phyloP scores from a whole-genome alignment of 2,329 filamentous ascomycete genomes.

The Ceratocystis destructans region DNA sequence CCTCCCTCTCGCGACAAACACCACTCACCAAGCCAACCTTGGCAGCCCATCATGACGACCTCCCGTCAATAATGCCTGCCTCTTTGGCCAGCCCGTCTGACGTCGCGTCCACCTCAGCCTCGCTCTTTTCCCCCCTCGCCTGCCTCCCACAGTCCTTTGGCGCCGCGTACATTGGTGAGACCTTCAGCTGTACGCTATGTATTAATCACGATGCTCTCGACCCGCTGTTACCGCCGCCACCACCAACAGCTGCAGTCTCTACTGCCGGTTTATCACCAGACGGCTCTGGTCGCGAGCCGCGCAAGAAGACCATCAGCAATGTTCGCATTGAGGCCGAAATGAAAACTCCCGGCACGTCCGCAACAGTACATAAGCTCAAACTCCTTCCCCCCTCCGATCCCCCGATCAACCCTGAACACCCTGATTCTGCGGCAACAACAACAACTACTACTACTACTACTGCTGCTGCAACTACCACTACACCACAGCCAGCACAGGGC shows the following conservation, averaged over 20 bases:
- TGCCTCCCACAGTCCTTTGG: conserved; percentile 50
- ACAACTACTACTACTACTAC: conserved; percentile 18
- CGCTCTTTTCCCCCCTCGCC: conserved; percentile 17
- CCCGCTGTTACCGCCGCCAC: conserved; percentile 22
- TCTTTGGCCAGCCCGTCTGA: conserved; percentile 9
- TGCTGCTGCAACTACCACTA: conserved; percentile 35
- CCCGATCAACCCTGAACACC: conserved; percentile 12
- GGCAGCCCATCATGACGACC: conserved; percentile 23
- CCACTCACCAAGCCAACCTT: conserved; percentile 34
- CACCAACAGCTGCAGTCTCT: conserved; percentile 8
- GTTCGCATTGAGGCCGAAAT: conserved; percentile 83
- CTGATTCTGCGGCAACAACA: conserved; percentile 20
- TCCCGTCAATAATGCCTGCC: conserved; percentile 8
- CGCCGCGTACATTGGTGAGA: conserved; percentile 88
- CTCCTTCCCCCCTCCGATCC: conserved; percentile 33
- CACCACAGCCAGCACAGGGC: conserved; percentile 31
- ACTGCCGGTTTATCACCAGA: conserved; percentile 17
- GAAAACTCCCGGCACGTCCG: conserved; percentile 60
- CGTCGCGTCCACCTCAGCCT: neutral
- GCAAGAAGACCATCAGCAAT: conserved; percentile 47
- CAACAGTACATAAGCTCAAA: conserved; percentile 47
- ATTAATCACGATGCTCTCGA: conserved; percentile 66
- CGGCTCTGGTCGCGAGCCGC: conserved; percentile 16
- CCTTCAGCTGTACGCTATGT: conserved; percentile 85
- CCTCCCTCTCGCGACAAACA: conserved; percentile 59